Conservation (phyloP, 2,329 filamentous ascomycete genomes). For the Calonectria montana region DNA sequence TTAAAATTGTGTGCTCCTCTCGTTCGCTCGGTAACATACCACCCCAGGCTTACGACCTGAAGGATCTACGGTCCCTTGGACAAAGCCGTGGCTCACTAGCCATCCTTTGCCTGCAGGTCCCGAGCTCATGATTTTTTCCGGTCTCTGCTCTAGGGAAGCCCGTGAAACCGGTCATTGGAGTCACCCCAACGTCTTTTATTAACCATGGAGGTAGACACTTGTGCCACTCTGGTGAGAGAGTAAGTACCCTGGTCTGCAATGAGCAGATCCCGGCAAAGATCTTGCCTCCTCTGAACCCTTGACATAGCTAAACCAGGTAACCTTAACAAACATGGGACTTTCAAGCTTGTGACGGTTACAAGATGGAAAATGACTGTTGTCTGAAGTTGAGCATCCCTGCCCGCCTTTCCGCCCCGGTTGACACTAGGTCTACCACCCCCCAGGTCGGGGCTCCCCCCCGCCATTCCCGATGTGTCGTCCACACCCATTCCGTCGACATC, state of each 20-base stretch:
- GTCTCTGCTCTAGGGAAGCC: neutral
- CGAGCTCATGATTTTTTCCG: neutral
- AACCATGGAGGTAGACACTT: neutral
- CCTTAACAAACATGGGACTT: slow-evolving; percentile 4
- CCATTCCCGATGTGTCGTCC: slow-evolving; percentile 28
- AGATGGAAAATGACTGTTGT: neutral
- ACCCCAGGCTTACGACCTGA: slow-evolving; percentile 14
- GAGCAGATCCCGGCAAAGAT: slow-evolving; percentile 1
- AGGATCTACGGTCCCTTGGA: neutral
- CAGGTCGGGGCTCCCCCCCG: slow-evolving; percentile 30
- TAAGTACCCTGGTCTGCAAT: neutral
- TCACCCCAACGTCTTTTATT: neutral
- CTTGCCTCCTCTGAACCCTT: slow-evolving; percentile 1
- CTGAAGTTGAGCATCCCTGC: slow-evolving; percentile 15
- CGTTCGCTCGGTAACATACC: slow-evolving; percentile 3
- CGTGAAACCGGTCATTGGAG: neutral
- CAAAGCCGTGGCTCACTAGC: neutral
- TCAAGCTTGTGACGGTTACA: neutral
- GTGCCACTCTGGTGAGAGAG: neutral
- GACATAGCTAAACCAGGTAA: neutral
- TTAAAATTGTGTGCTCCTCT: neutral
- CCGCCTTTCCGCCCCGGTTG: slow-evolving; percentile 36
- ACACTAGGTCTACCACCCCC: slow-evolving; percentile 34
- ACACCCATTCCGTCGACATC: slow-evolving; percentile 3
- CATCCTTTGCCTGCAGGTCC: slow-evolving; percentile 1